Conservation (phyloP, 2,329 filamentous ascomycete genomes). For the Seiridium unicorne region DNA sequence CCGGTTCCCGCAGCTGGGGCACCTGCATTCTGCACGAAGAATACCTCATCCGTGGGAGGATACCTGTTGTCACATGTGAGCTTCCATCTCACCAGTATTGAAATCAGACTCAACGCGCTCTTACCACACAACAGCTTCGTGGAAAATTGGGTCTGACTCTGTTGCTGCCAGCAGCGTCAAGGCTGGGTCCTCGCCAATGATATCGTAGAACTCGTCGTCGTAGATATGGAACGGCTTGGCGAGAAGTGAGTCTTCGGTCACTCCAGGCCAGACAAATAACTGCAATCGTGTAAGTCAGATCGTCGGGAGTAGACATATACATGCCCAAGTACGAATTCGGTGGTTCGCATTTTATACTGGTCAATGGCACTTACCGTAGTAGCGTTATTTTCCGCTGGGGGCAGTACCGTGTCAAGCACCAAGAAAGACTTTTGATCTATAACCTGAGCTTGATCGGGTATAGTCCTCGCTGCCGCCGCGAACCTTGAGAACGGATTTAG, state of each 20-base stretch:
- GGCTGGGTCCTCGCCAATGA: conserved; percentile 48
- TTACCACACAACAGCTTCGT: conserved; percentile 55
- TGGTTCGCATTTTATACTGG: not conserved
- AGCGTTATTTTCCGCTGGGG: conserved; percentile 33
- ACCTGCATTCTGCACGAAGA: conserved; percentile 54
- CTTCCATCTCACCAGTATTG: not conserved
- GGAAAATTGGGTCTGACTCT: conserved; percentile 45
- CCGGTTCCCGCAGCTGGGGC: conserved; percentile 44
- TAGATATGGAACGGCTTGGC: conserved; percentile 45
- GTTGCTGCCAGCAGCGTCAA: conserved; percentile 47
- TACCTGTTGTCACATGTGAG: conserved; percentile 24
- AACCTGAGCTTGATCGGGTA: conserved; percentile 37
- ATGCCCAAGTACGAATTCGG: not conserved
- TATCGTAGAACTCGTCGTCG: conserved; percentile 46
- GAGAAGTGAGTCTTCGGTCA: conserved; percentile 32
- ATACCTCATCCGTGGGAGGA: conserved; percentile 47
- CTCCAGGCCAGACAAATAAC: conserved; percentile 43
- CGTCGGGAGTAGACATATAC: not conserved
- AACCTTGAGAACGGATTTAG: conserved; percentile 1
- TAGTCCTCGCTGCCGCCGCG: not conserved
- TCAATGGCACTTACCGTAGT: conserved; percentile 27
- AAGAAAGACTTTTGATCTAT: conserved; percentile 44
- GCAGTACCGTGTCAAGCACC: conserved; percentile 35
- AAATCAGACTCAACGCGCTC: not conserved
- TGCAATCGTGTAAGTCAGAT: conserved; percentile 13